Percentiles rank a stretch among this genome's conserved stretches.
phyloP scores from a whole-genome alignment of 208 protist species.

The Acanthamoeba lenticulata region DNA sequence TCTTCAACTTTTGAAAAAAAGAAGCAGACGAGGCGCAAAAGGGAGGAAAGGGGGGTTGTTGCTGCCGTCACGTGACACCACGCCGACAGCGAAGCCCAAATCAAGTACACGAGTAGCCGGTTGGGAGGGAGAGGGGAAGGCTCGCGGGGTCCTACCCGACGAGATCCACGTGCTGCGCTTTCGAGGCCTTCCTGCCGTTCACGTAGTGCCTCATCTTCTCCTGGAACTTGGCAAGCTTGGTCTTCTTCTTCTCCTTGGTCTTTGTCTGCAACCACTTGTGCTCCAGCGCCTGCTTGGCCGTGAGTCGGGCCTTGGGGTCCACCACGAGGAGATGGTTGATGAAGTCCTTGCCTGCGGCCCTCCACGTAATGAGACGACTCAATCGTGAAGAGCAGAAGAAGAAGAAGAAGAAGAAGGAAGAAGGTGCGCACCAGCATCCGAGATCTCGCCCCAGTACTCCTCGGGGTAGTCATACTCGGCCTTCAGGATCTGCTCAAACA shows the following conservation, averaged over 20 bases:
- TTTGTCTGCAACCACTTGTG: constrained; percentile 74
- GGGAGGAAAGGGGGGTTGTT: too few relatives aligned
- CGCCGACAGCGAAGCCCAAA: too few relatives aligned
- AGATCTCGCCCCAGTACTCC: constrained; percentile 77
- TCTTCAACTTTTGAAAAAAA: too few relatives aligned
- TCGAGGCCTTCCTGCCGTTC: constrained; percentile 51
- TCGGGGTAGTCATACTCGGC: constrained; percentile 81
- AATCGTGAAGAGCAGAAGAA: not conserved
- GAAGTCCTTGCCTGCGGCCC: constrained; percentile 66
- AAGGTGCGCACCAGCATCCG: not conserved
- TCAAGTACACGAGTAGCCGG: too few relatives aligned
- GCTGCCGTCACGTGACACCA: too few relatives aligned
- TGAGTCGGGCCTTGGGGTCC: constrained; percentile 78
- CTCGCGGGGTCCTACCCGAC: too few relatives aligned
- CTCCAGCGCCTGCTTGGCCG: constrained; percentile 80
- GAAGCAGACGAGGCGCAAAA: too few relatives aligned
- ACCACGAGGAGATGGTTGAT: constrained; percentile 82
- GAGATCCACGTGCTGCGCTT: too few relatives aligned
- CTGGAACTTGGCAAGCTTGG: constrained; percentile 69
- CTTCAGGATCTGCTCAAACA: constrained; percentile 82
- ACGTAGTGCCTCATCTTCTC: constrained; percentile 70
- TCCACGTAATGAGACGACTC: not conserved
- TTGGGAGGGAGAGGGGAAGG: too few relatives aligned
- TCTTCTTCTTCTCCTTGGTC: constrained; percentile 67
- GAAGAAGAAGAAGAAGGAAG: not conserved